These are phyloP conservation scores for Nannochloropsis gaditana DNA, from an alignment of 108 stramenopile species.

Conservation along the genomic window DNA sequence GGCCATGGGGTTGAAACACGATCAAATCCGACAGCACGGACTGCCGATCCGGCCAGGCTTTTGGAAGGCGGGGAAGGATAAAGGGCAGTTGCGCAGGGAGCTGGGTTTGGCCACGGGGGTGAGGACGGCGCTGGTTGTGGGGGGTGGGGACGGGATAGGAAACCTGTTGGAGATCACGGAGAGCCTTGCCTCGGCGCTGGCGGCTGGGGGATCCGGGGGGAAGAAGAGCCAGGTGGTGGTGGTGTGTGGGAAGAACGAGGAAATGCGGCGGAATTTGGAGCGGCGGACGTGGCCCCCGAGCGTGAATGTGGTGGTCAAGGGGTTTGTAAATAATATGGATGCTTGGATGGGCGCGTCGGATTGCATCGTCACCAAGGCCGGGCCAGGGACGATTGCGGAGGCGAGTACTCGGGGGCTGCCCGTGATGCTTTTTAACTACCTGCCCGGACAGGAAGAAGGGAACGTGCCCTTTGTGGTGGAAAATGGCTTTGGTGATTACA, in stretches of 20 bases:
- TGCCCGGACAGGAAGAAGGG: constrained; percentile 90
- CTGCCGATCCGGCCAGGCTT: constrained; percentile 89
- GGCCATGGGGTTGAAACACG: constrained; percentile 58
- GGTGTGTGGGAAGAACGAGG: constrained; percentile 84
- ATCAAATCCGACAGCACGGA: constrained; percentile 77
- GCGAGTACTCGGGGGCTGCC: constrained; percentile 86
- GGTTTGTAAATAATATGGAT: constrained; percentile 92
- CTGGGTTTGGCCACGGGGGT: constrained; percentile 61
- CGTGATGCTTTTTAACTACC: constrained; percentile 75
- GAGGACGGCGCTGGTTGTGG: constrained; percentile 76
- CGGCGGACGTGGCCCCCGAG: constrained; percentile 63
- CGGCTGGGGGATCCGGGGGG: constrained; percentile 32
- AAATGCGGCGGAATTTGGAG: constrained; percentile 60
- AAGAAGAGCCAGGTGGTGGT: constrained; percentile 79
- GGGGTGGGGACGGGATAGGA: constrained; percentile 93
- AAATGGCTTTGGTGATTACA: constrained; percentile 72
- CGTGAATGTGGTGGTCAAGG: constrained; percentile 69
- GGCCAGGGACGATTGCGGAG: constrained; percentile 93
- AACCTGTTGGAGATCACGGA: constrained; percentile 73
- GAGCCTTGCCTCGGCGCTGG: constrained; percentile 55
- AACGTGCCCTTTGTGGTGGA: constrained; percentile 77
- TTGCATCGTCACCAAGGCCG: constrained; percentile 84
- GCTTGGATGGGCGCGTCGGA: constrained; percentile 89
- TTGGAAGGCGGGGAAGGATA: constrained; percentile 60
- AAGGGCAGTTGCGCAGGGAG: constrained; percentile 52